These are phyloP conservation scores for Psilocybe tampanensis DNA, from an alignment of 768 basidiomycete species.

Conservation along the genomic window DNA sequence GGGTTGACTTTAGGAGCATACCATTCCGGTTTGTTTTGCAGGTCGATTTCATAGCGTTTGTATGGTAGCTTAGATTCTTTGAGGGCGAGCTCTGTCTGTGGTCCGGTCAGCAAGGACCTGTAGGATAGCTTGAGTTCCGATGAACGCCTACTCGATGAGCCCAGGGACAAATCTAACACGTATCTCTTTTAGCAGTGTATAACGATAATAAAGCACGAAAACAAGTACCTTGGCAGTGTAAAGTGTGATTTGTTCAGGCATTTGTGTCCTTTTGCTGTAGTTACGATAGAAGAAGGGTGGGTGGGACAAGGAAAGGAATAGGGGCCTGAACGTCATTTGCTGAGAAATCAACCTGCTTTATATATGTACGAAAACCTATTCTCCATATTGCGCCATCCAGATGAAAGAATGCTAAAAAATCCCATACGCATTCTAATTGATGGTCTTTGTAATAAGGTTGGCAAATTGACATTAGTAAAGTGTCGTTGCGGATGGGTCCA, in stretches of 20 bases:
- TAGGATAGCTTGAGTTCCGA: not conserved
- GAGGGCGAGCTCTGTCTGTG: slow-evolving; percentile 62
- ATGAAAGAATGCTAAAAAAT: too few species aligned
- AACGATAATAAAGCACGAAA: not conserved
- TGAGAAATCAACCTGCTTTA: too few species aligned
- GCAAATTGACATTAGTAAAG: too few species aligned
- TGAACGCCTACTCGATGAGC: slow-evolving; percentile 51
- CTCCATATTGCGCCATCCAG: too few species aligned
- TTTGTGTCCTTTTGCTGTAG: not conserved
- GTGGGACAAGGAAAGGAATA: too few species aligned
- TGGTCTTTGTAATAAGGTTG: too few species aligned
- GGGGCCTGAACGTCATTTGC: too few species aligned
- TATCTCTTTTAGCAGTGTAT: not conserved
- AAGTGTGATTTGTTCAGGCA: slow-evolving; percentile 29
- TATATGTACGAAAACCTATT: too few species aligned
- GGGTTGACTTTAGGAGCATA: slow-evolving; percentile 67
- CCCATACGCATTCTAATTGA: too few species aligned
- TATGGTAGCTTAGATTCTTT: slow-evolving; percentile 52
- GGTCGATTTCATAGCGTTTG: slow-evolving; percentile 58
- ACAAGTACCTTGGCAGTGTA: slow-evolving; percentile 41
- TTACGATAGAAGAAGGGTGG: too few species aligned
- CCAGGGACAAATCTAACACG: slow-evolving; percentile 53
- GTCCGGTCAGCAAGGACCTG: not conserved
- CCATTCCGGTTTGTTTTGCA: slow-evolving; percentile 70
- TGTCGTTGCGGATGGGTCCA: too few species aligned